Base-by-base conservation (phyloP, 106 monocot genomes). In the Acanthochlamys bracteata region DNA sequence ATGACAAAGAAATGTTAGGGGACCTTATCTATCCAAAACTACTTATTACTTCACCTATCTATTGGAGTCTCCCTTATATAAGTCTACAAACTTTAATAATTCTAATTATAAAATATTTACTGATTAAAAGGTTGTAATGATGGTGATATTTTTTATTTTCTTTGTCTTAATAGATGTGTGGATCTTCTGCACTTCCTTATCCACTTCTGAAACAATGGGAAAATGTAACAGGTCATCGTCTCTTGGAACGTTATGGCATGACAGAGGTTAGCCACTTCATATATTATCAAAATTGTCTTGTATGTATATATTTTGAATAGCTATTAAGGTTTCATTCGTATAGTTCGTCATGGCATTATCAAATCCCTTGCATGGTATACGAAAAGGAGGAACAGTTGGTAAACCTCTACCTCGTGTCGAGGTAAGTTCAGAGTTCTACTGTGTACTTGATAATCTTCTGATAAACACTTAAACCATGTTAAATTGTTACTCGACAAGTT, bases 241-340 rank as follows among this genome's bases (percentile, higher is more conserved):
- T 98, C 75, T 70, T 98, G 73, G 98, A 98, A 75, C 98, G 92
- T 43, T 98, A 92, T 74, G 92, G 98, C 42, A 98, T 98, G 98
- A 98, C 98, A 57, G 98, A 98, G 88, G 98, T 98, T 14, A 67
- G 78, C 56, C 13, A 43, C 13, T 43, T 19, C n/a, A n/a, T n/a
- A n/a, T n/a, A n/a, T n/a, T n/a, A n/a, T n/a, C n/a, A n/a, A n/a
- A n/a, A n/a, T n/a, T n/a, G n/a, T n/a, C n/a, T n/a, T n/a, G n/a
- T n/a, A n/a, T n/a, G n/a, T n/a, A n/a, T n/a, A n/a, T n/a, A n/a
- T n/a, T n/a, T n/a, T n/a, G n/a, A n/a, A n/a, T n/a, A n/a, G n/a
- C n/a, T n/a, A n/a, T n/a, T n/a, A n/a, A n/a, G n/a, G n/a, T 10
- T 24, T 78, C 15, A 11, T 73, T 12, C 25, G 80, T 61, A 46